Conservation (phyloP, 345 rosid genomes). For the Acer negundo region DNA sequence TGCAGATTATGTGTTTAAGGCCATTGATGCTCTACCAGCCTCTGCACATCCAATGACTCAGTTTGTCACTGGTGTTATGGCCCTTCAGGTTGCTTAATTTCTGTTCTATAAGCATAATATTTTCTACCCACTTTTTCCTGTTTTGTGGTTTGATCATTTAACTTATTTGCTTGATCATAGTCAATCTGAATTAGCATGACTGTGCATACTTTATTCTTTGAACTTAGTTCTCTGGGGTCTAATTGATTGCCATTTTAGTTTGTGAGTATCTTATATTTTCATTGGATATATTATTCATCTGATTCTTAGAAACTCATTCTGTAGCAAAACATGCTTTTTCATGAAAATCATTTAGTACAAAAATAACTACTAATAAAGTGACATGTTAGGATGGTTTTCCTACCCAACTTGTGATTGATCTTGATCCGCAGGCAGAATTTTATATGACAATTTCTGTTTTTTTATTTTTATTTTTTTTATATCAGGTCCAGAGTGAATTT, state of each 20-base stretch:
- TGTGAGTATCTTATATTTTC: background rate
- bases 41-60: constrained; percentile 99
- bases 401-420: background rate
- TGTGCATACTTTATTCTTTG: constrained; percentile 5
- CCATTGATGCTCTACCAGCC: constrained; percentile 86
- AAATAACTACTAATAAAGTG: background rate
- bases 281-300: background rate
- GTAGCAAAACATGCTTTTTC: background rate
- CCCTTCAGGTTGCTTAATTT: constrained; percentile 75
- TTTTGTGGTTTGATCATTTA: background rate
- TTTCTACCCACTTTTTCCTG: background rate
- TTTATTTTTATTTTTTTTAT: constrained; percentile 13
- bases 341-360: too few species aligned
- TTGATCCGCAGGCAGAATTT: constrained; percentile 1
- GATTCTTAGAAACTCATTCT: background rate
- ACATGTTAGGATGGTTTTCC: background rate
- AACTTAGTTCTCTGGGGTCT: background rate
- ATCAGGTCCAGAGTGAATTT: constrained; percentile 96
- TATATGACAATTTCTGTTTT: constrained; percentile 15
- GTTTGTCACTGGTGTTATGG: constrained; percentile 97
- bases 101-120: background rate
- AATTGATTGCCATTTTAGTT: background rate
- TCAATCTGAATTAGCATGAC: background rate
- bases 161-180: background rate
- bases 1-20: constrained; percentile 88